Conservation (phyloP, 148 eudicot genomes). For the Tetragonia tetragonoides region DNA sequence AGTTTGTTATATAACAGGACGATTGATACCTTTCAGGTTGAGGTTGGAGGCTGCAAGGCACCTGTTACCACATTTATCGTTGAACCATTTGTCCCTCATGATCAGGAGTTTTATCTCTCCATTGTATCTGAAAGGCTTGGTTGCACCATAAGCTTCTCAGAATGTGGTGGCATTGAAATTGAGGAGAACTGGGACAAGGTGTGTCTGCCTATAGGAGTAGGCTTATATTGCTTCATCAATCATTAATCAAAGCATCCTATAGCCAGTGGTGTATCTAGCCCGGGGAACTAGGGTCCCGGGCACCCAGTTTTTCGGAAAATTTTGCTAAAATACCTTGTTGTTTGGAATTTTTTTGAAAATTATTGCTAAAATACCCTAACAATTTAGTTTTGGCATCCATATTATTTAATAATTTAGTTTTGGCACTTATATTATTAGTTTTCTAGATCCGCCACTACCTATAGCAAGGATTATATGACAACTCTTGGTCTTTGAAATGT, state of each 20-base stretch:
- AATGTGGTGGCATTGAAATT: constrained; percentile 86
- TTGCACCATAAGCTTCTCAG: constrained; percentile 69
- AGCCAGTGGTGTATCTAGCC: too few species aligned
- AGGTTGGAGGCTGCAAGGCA: constrained; percentile 78
- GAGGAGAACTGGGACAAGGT: constrained; percentile 96
- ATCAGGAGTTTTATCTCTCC: constrained; percentile 67
- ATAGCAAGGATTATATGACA: not conserved
- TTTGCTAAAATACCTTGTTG: too few species aligned
- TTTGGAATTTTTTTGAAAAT: too few species aligned
- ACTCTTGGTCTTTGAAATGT: constrained; percentile 7
- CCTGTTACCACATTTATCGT: constrained; percentile 79
- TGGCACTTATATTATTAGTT: too few species aligned
- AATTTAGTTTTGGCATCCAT: too few species aligned
- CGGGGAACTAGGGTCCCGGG: too few species aligned
- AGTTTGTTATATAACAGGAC: not conserved
- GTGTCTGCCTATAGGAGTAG: not conserved
- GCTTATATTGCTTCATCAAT: constrained; percentile 10
- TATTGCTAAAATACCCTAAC: too few species aligned
- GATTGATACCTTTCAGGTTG: constrained; percentile 43
- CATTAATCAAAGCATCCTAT: not conserved
- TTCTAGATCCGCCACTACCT: too few species aligned
- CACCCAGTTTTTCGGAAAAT: too few species aligned
- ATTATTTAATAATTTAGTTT: too few species aligned
- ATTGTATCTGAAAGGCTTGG: constrained; percentile 83
- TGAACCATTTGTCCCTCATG: constrained; percentile 79